Percentiles rank a stretch among this genome's conserved stretches.
Evolutionary conservation across 768 basidiomycete genomes (phyloP).

Genomic region (Pulveroboletus frians): DNA sequence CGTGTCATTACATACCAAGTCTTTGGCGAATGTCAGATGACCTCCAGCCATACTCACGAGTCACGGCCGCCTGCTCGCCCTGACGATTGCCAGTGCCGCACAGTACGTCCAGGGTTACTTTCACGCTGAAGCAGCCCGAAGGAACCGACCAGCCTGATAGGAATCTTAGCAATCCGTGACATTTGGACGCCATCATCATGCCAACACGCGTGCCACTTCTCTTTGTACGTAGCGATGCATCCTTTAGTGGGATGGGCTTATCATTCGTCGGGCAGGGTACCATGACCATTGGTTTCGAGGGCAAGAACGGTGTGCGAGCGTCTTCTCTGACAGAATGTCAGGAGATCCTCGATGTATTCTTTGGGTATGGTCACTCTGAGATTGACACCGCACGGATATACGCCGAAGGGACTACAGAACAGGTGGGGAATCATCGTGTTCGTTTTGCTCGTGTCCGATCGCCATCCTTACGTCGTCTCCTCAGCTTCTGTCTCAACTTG

Average conservation of each 20-base stretch:
- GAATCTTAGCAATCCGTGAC: not conserved
- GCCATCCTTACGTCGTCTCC: not conserved
- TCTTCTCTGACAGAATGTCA: constrained; percentile 35
- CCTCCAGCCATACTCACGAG: too few relatives aligned
- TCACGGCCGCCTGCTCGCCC: not conserved
- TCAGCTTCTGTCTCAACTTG: constrained; percentile 38
- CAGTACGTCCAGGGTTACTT: not conserved
- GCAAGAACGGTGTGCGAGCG: constrained; percentile 39
- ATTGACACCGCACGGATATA: constrained; percentile 52
- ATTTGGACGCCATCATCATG: constrained; percentile 9
- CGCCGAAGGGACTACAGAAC: constrained; percentile 51
- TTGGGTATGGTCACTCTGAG: constrained; percentile 38
- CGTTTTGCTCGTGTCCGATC: not conserved
- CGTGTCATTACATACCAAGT: too few relatives aligned
- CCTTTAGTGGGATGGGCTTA: not conserved
- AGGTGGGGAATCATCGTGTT: constrained; percentile 24
- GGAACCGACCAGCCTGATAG: not conserved
- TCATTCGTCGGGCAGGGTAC: constrained; percentile 35
- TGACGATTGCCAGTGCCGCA: not conserved
- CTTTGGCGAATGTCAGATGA: too few relatives aligned
- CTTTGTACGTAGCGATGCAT: constrained; percentile 14
- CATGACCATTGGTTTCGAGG: constrained; percentile 41
- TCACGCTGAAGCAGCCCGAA: not conserved
- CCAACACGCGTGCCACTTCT: constrained; percentile 27
- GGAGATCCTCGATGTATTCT: constrained; percentile 42